phyloP scores from a whole-genome alignment of 306 rosid genomes.

The Benincasa hispida region DNA sequence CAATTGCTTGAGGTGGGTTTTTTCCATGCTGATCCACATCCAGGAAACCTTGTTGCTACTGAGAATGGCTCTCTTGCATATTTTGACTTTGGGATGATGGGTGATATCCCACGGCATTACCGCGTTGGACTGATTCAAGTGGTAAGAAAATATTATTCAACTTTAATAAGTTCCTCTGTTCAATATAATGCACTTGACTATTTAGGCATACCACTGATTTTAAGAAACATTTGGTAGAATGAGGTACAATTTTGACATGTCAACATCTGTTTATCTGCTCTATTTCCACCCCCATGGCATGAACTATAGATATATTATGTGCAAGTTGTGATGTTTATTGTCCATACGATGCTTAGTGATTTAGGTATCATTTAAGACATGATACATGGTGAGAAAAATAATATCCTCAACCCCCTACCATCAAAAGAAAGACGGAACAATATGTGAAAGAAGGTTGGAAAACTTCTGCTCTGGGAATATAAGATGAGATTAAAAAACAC shows the following conservation, averaged over 20 bases:
- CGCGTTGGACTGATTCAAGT: slow-evolving; percentile 83
- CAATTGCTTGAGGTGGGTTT: slow-evolving; percentile 89
- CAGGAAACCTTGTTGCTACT: slow-evolving; percentile 90
- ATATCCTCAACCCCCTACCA: background rate
- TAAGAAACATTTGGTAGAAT: background rate
- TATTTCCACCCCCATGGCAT: background rate
- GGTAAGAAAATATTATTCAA: slow-evolving; percentile 30
- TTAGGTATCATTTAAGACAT: background rate
- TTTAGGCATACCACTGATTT: background rate
- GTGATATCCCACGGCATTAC: slow-evolving; percentile 90
- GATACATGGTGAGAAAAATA: background rate
- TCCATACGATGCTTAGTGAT: background rate
- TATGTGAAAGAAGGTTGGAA: no score
- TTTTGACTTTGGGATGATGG: slow-evolving; percentile 99
- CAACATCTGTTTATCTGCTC: background rate
- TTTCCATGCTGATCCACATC: slow-evolving; percentile 99
- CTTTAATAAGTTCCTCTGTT: background rate
- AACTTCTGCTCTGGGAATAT: no score
- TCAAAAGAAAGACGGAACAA: background rate
- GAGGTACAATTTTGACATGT: background rate
- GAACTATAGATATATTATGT: background rate
- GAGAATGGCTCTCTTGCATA: slow-evolving; percentile 69
- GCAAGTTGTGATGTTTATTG: background rate
- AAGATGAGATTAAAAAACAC: no score
- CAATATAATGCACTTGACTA: background rate